Base-by-base conservation (phyloP, 2,329 filamentous ascomycete genomes). In the Ascochyta lentis region DNA sequence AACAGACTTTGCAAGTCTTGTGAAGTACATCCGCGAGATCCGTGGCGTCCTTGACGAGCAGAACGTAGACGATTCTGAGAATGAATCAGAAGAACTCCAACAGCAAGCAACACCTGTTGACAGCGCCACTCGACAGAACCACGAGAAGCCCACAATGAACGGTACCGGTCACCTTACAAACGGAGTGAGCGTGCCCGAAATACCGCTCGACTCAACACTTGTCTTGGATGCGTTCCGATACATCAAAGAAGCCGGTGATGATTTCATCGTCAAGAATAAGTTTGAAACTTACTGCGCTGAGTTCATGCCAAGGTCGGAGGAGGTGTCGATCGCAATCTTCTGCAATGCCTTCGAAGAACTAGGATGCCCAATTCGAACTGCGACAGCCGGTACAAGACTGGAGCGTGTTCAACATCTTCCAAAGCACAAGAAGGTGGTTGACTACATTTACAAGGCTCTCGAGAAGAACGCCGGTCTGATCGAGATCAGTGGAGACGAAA, bases 281-380 rank as follows among this genome's bases (percentile, higher is more conserved):
- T 19, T 16, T 15, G 12, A 13, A 4, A 31, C 29, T n/a, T 59
- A 46, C 29, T 42, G 41, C 40, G 22, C 29, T 5, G 19, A 16
- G 4, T 46, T 56, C 1, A 64, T 60, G 46, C 69, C 67, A 0
- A 13, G 45, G 3, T 69, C 72, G 37, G 49, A 59, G 19, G 15
- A 46, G 13, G 64, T 73, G 5, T 60, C 65, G 19, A 41, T 65
- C 1, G 58, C 63, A 1, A 67, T 70, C 45, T 47, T 65, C 13
- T 56, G 68, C 0, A 66, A 72, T 46, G 68, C 69, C 3, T 75
- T 73, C 41, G 33, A 29, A 12, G 34, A 53, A 6, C 48, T 71
- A 1, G 61, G 64, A 9, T 65, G 54, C 29, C 24, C 48, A 29
- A 45, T 70, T 8, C 16, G 13, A 2, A 33, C 19, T 2, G 26